These are phyloP conservation scores for Psilocybe mexicana DNA, from an alignment of 1,284 basidiomycete species.

Conservation along the genomic window DNA sequence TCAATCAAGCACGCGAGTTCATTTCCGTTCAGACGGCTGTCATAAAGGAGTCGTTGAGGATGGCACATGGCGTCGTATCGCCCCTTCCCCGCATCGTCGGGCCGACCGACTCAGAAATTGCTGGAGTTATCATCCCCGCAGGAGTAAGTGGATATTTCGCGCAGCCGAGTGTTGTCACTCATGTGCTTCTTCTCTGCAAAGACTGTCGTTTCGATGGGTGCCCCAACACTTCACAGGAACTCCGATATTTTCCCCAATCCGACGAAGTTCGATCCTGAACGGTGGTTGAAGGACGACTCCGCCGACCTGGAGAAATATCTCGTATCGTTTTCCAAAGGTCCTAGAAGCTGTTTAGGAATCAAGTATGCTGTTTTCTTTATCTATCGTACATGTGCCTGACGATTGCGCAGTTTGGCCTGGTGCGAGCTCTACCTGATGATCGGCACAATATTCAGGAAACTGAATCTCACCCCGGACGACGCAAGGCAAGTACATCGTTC, in stretches of 20 bases:
- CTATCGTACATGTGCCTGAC: not conserved
- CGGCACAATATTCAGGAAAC: slow-evolving; percentile 39
- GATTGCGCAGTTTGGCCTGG: slow-evolving; percentile 37
- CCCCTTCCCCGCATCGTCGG: slow-evolving; percentile 35
- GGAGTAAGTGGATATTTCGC: slow-evolving; percentile 25
- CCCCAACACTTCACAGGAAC: slow-evolving; percentile 32
- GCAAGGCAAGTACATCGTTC: slow-evolving; percentile 25
- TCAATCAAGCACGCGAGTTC: not conserved
- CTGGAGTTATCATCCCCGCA: slow-evolving; percentile 28
- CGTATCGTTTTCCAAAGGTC: slow-evolving; percentile 38
- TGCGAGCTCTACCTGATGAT: slow-evolving; percentile 43
- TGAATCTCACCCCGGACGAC: slow-evolving; percentile 34
- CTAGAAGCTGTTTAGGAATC: slow-evolving; percentile 38
- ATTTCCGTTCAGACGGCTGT: slow-evolving; percentile 27
- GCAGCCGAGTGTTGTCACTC: not conserved
- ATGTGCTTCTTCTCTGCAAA: slow-evolving; percentile 9
- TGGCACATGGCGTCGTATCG: slow-evolving; percentile 34
- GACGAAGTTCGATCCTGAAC: slow-evolving; percentile 36
- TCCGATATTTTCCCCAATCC: slow-evolving; percentile 36
- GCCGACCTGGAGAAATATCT: slow-evolving; percentile 35
- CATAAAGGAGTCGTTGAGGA: slow-evolving; percentile 40
- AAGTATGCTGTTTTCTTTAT: slow-evolving; percentile 31
- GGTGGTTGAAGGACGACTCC: slow-evolving; percentile 34
- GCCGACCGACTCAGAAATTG: slow-evolving; percentile 27
- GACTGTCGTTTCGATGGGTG: slow-evolving; percentile 37